These are phyloP conservation scores for Malus hybrid DNA, from an alignment of 331 rosid species.

Conservation along the genomic window DNA sequence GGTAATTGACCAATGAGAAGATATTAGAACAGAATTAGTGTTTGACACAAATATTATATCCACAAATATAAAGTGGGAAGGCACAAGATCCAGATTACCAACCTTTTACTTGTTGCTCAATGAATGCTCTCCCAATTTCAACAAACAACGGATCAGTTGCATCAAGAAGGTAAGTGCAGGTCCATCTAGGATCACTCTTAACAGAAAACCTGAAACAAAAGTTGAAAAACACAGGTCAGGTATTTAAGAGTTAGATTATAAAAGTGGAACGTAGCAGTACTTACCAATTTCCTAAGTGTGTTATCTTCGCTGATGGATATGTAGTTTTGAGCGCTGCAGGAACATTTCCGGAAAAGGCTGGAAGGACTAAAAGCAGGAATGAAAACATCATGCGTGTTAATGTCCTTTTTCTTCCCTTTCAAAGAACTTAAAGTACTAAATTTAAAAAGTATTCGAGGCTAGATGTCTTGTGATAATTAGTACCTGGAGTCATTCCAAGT, in stretches of 20 bases:
- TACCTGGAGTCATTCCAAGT: conserved; percentile 90
- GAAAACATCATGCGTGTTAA: background rate
- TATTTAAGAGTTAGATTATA: background rate
- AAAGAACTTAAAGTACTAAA: background rate
- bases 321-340: conserved; percentile 53
- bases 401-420: background rate
- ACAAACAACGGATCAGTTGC: conserved; percentile 72
- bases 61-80: background rate
- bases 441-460: background rate
- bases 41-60: conserved; percentile 5
- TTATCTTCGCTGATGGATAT: conserved; percentile 76
- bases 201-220: conserved; percentile 55
- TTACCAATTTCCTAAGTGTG: conserved; percentile 76
- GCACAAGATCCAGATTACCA: conserved; percentile 6
- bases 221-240: background rate
- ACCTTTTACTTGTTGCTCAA: conserved; percentile 65
- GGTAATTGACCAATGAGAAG: conserved; percentile 21
- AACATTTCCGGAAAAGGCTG: conserved; percentile 79
- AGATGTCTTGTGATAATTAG: background rate
- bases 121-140: conserved; percentile 69
- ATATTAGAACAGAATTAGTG: conserved; percentile 10
- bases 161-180: conserved; percentile 81
- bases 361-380: conserved; percentile 49
- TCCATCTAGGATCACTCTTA: conserved; percentile 54
- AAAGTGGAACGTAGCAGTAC: conserved; percentile 1